Percentiles rank a stretch among this genome's conserved stretches.
Evolutionary conservation across 768 basidiomycete genomes (phyloP).

Genomic region (Candolleomyces eurysporus): DNA sequence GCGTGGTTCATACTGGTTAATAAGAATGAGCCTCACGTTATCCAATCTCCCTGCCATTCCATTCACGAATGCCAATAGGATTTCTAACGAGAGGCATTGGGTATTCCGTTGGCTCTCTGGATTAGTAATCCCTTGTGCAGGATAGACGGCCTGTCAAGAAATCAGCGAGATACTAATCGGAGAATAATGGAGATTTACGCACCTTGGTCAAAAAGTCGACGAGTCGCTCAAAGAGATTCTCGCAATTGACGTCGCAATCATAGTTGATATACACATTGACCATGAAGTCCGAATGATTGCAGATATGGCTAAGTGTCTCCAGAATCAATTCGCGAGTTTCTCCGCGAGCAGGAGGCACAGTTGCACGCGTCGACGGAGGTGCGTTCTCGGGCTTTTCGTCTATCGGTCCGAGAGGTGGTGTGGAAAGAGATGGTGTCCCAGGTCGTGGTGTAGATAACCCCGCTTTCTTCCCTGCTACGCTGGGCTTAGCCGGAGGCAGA

Average conservation of each 20-base stretch:
- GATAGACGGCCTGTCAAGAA: constrained; percentile 65
- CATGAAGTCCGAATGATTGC: constrained; percentile 87
- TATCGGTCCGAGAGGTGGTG: constrained; percentile 30
- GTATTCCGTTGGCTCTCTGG: constrained; percentile 69
- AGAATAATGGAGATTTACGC: constrained; percentile 10
- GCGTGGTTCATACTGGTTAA: not conserved
- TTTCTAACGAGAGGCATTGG: constrained; percentile 86
- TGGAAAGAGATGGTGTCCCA: constrained; percentile 48
- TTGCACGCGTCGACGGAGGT: constrained; percentile 51
- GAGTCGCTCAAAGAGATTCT: constrained; percentile 90
- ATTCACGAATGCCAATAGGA: constrained; percentile 82
- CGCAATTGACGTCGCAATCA: constrained; percentile 95
- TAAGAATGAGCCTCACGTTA: constrained; percentile 25
- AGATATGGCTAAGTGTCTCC: constrained; percentile 81
- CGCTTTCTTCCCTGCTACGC: constrained; percentile 28
- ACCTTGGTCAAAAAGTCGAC: constrained; percentile 89
- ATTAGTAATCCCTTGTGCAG: constrained; percentile 55
- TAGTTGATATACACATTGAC: constrained; percentile 95
- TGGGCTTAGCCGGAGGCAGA: constrained; percentile 38
- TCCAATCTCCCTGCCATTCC: constrained; percentile 74
- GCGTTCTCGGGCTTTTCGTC: constrained; percentile 45
- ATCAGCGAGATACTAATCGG: not conserved
- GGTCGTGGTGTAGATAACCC: constrained; percentile 42
- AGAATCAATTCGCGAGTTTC: constrained; percentile 89
- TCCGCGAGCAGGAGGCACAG: constrained; percentile 75